These are phyloP conservation scores for Seminavis robusta DNA, from an alignment of 108 stramenopile species.

Conservation along the genomic window DNA sequence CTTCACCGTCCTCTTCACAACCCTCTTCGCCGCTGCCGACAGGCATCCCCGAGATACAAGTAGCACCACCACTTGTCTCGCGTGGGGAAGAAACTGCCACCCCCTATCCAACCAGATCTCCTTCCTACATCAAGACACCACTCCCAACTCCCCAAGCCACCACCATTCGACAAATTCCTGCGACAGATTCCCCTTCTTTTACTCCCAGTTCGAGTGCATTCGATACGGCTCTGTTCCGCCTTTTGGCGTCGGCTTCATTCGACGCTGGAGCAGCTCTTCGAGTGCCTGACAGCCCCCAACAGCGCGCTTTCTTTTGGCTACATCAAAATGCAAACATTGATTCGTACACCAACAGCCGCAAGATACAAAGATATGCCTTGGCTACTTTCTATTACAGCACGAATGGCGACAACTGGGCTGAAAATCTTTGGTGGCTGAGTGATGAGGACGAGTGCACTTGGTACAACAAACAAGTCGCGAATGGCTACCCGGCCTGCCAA, in stretches of 20 bases:
- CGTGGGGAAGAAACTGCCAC: too few relatives aligned
- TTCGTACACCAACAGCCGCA: too few relatives aligned
- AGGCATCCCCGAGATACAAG: too few relatives aligned
- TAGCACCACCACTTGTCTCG: too few relatives aligned
- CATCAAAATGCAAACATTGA: not conserved
- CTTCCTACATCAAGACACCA: too few relatives aligned
- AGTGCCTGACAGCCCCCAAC: not conserved
- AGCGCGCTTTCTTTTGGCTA: not conserved
- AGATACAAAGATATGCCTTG: constrained; percentile 25
- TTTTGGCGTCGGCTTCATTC: not conserved
- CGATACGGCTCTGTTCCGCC: not conserved
- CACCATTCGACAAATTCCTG: too few relatives aligned
- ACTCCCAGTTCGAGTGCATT: too few relatives aligned
- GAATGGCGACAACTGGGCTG: constrained; percentile 9
- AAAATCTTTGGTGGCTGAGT: constrained; percentile 12
- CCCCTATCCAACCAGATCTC: too few relatives aligned
- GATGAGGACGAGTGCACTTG: constrained; percentile 21
- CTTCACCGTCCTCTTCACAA: too few relatives aligned
- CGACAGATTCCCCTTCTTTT: too few relatives aligned
- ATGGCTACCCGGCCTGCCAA: not conserved
- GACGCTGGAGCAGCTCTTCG: not conserved
- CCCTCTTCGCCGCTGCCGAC: too few relatives aligned
- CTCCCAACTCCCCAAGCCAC: too few relatives aligned
- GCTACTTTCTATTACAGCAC: constrained; percentile 24
- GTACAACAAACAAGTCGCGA: constrained; percentile 1